Conservation (phyloP, 306 rosid species). For the Dryas alaskensis region DNA sequence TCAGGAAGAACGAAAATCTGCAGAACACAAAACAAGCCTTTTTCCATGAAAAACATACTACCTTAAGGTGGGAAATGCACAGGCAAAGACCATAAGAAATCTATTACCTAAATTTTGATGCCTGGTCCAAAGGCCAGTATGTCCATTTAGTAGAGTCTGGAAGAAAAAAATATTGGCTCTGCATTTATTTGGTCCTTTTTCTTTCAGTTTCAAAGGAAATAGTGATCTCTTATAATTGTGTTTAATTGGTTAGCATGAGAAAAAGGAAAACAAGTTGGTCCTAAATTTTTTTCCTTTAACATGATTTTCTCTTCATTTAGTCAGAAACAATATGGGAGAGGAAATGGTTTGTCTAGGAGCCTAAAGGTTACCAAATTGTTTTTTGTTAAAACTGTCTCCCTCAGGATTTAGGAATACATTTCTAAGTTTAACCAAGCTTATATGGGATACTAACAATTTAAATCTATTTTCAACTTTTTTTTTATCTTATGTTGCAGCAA, state of each 20-base stretch:
- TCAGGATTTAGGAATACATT: background rate
- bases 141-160: background rate
- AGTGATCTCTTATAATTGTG: background rate
- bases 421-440: background rate
- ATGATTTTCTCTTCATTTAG: background rate
- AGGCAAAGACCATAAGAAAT: background rate
- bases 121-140: background rate
- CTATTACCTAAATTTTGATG: background rate
- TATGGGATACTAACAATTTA: background rate
- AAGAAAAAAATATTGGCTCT: background rate
- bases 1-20: background rate
- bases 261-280: background rate
- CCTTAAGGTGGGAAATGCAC: background rate
- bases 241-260: background rate
- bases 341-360: background rate
- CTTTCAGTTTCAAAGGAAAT: background rate
- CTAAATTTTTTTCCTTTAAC: background rate
- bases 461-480: background rate
- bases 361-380: background rate
- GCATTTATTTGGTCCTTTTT: background rate
- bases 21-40: background rate
- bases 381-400: background rate
- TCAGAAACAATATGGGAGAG: background rate
- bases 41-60: background rate
- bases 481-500: slow-evolving; percentile 37